Evolutionary conservation across 2,329 filamentous ascomycete species (phyloP).

Genomic region (Boeremia exigua): DNA sequence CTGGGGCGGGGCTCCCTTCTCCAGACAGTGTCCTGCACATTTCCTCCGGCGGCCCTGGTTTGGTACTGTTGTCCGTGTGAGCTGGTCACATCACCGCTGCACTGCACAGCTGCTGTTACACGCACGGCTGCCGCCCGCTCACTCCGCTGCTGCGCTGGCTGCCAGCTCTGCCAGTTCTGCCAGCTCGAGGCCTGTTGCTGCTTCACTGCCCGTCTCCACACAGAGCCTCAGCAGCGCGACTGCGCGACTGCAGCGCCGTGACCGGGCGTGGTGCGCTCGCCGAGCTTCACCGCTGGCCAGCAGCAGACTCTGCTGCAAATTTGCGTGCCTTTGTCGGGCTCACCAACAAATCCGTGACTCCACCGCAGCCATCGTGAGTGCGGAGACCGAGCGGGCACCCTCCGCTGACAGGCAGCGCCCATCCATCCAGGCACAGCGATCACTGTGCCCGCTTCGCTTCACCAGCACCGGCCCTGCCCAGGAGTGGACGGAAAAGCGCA

Average conservation of each 20-base stretch:
- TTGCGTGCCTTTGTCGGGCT: conserved; percentile 17
- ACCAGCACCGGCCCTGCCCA: conserved; percentile 13
- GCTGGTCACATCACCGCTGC: conserved; percentile 9
- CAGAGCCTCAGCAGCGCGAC: conserved; percentile 16
- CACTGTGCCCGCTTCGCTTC: conserved; percentile 1
- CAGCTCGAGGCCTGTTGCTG: conserved; percentile 3
- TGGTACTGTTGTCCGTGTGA: conserved; percentile 2
- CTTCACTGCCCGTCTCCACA: conserved; percentile 14
- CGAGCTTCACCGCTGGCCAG: conserved; percentile 17
- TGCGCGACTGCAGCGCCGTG: conserved; percentile 9
- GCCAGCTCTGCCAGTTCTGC: neutral
- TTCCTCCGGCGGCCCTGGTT: neutral
- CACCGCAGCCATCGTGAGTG: conserved; percentile 15
- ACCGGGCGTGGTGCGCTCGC: conserved; percentile 15
- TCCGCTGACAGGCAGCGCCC: conserved; percentile 4
- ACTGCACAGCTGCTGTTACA: conserved; percentile 9
- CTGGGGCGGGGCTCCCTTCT: conserved; percentile 15
- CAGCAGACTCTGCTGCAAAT: conserved; percentile 17
- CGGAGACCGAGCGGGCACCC: conserved; percentile 14
- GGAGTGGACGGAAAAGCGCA: conserved; percentile 10
- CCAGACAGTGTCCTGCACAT: conserved; percentile 8
- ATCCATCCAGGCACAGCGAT: conserved; percentile 15
- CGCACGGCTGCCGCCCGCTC: conserved; percentile 9
- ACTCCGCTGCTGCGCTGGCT: conserved; percentile 11
- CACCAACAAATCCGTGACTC: conserved; percentile 8